phyloP scores from a whole-genome alignment of 306 rosid species.

The Amphicarpaea edgeworthii region DNA sequence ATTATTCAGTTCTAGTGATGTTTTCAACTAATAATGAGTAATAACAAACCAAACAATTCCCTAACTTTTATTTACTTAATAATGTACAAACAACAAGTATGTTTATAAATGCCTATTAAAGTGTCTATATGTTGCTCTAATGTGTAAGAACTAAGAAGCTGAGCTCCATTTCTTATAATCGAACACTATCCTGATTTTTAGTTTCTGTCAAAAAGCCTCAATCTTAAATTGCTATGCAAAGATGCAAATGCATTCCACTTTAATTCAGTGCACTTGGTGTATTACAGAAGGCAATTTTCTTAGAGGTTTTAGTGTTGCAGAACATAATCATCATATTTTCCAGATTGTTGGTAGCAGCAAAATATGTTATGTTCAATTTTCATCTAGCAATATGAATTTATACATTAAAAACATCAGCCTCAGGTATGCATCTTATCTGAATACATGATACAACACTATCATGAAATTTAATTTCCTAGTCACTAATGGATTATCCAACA shows the following conservation, averaged over 20 bases:
- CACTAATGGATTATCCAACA: slow-evolving; percentile 27
- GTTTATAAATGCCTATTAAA: not conserved
- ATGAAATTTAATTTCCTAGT: slow-evolving; percentile 13
- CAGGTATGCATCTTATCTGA: not conserved
- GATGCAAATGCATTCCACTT: slow-evolving; percentile 8
- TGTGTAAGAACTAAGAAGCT: not conserved
- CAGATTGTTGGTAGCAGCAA: not conserved
- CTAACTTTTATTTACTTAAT: not conserved
- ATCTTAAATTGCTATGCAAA: not conserved
- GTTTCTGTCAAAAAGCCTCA: slow-evolving; percentile 21
- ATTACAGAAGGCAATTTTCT: not conserved
- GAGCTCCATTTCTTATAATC: slow-evolving; percentile 6
- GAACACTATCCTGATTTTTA: not conserved
- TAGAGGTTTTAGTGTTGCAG: slow-evolving; percentile 21
- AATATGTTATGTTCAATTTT: slow-evolving; percentile 30
- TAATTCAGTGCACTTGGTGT: not conserved
- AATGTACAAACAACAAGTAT: slow-evolving; percentile 13
- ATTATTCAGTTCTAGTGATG: slow-evolving; percentile 39
- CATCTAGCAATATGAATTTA: slow-evolving; percentile 1
- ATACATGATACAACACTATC: not conserved
- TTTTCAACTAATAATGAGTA: slow-evolving; percentile 29
- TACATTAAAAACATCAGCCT: not conserved
- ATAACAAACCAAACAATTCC: slow-evolving; percentile 24
- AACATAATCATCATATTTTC: slow-evolving; percentile 9
- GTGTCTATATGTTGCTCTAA: too few relatives aligned